Base-by-base conservation (phyloP, 1,284 basidiomycete genomes). In the Cystobasidium slooffiae region DNA sequence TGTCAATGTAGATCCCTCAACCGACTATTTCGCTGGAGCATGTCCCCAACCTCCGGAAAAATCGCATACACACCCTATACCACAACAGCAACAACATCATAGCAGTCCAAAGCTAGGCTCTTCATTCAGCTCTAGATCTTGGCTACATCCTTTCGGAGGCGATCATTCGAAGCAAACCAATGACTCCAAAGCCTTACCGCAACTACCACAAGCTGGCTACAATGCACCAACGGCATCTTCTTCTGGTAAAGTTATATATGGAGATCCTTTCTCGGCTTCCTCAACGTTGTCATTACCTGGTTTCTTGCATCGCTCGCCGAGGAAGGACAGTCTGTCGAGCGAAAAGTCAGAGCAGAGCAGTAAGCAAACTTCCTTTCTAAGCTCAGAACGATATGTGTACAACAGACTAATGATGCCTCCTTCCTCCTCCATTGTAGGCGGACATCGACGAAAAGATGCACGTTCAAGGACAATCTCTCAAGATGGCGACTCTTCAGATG, bases 281-380 rank as follows among this genome's bases (percentile, higher is more conserved):
- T 66, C 64, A 18, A 18, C 64, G 18, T 39, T 66, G 7, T 52
- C 49, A 20, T 47, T 66, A 16, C 51, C 64, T 66, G 64, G 41
- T n/a, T 66, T 43, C 51, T 22, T 52, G 47, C 64, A 63, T 49
- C 61, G 46, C n/a, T 63, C 51, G 37, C 51, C 51, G 12, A 20
- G 64, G n/a, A 66, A 66, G 41, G 64, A 66, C 46, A 66, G 64
- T 53, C 64, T 66, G 5, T 51, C 64, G 0, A 66, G 64, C 24
- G 49, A 66, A 3, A 51, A 47, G 39, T 66, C 64, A n/a, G 64
- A 66, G 8, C 49, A 20, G 31, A 43, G 24, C 51, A 66, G 61
- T 63, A 41, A 47, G 61, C 47, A 43, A 6, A 18, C 24, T 12
- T n/a, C 31, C 6, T 16, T 12, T 18, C 8, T 63, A 10, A 14